phyloP scores from a whole-genome alignment of 176 grass and related monocot genomes.

The Carex littledalei region DNA sequence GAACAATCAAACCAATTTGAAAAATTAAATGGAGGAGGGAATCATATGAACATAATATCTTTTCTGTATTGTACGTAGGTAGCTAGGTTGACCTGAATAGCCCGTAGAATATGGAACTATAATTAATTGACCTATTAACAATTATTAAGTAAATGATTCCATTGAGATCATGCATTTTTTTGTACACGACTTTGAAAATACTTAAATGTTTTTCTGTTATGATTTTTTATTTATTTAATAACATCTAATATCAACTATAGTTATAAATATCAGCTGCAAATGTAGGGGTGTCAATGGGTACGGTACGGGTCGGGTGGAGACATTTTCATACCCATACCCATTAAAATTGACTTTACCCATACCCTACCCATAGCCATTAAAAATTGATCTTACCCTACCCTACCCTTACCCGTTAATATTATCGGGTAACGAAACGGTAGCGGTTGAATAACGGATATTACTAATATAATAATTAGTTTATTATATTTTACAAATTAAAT shows the following conservation, averaged over 20 bases:
- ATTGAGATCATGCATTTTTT: neutral
- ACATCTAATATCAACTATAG: too few species aligned
- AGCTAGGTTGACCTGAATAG: constrained; percentile 6
- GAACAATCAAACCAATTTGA: neutral
- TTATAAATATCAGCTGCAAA: neutral
- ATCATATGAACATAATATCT: neutral
- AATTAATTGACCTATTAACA: constrained; percentile 14
- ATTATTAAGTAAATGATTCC: constrained; percentile 9
- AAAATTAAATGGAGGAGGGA: neutral
- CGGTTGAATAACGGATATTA: too few species aligned
- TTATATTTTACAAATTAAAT: too few species aligned
- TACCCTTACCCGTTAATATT: too few species aligned
- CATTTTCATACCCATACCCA: too few species aligned
- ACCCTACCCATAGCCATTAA: too few species aligned
- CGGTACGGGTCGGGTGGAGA: too few species aligned
- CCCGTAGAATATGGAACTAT: neutral
- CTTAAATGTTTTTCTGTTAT: neutral
- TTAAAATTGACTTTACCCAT: too few species aligned
- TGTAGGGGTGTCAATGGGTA: too few species aligned
- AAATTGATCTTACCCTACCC: too few species aligned
- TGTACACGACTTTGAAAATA: neutral
- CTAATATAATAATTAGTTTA: too few species aligned
- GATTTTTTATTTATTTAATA: neutral
- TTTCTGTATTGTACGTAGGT: neutral
- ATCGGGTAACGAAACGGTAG: too few species aligned